Percentiles rank a stretch among this genome's conserved stretches.
Evolutionary conservation across 1,284 basidiomycete genomes (phyloP).

Genomic region (Pseudozyma thailandica): DNA sequence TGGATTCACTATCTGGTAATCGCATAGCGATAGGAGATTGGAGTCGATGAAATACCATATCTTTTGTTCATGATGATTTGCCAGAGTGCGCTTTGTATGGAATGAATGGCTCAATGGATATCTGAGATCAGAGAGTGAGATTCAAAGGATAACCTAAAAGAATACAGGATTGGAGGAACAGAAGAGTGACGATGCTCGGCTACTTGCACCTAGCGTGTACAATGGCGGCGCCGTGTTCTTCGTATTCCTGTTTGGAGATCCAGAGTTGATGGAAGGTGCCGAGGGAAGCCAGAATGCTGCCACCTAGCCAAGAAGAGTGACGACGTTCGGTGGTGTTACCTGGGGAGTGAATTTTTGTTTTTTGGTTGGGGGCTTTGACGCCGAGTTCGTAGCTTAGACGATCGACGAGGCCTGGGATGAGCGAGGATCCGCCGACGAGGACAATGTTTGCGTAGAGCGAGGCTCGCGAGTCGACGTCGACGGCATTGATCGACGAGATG

Average conservation of each 20-base stretch:
- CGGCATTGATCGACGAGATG: conserved; percentile 80
- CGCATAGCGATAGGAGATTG: not conserved
- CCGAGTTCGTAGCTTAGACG: conserved; percentile 83
- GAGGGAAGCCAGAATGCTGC: conserved; percentile 61
- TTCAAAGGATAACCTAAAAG: not conserved
- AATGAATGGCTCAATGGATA: no score
- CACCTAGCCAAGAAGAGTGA: conserved; percentile 66
- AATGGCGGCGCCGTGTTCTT: conserved; percentile 64
- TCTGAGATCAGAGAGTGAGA: no score
- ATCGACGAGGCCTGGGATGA: conserved; percentile 87
- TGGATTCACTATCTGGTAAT: conserved; percentile 66
- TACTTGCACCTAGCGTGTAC: conserved; percentile 66
- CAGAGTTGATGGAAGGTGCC: conserved; percentile 68
- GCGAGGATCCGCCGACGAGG: conserved; percentile 87
- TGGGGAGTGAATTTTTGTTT: conserved; percentile 65
- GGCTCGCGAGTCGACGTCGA: conserved; percentile 90
- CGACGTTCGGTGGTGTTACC: conserved; percentile 65
- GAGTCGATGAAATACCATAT: not conserved
- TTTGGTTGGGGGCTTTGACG: conserved; percentile 77
- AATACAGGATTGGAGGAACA: not conserved
- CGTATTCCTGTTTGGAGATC: conserved; percentile 67
- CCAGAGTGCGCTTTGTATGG: no score
- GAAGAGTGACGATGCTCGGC: no score
- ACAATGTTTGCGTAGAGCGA: conserved; percentile 92
- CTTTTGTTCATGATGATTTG: not conserved